A percentile compares a stretch with the other conserved stretches of the same genome.
These are phyloP conservation scores for Yarrowia phangngaensis DNA, from an alignment of 805 yeast species.

Conservation along the genomic window DNA sequence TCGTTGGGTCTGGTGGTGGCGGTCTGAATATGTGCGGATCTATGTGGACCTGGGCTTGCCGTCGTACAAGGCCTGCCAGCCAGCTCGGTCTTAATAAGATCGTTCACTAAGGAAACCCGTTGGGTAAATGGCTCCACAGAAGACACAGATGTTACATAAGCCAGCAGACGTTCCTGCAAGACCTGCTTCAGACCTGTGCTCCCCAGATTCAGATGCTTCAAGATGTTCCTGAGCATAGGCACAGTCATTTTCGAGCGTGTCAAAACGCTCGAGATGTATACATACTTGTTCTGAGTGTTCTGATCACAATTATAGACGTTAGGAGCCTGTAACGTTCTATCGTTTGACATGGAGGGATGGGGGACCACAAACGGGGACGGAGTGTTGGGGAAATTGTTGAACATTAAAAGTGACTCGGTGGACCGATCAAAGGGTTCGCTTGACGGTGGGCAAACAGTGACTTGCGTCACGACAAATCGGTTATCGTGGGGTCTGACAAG, in stretches of 20 bases:
- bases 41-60: no score
- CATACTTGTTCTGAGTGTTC: neutral
- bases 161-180: slow-evolving; percentile 51
- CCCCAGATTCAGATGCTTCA: slow-evolving; percentile 44
- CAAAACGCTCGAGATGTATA: neutral
- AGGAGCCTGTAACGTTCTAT: no score
- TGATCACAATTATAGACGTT: neutral
- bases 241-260: slow-evolving; percentile 32
- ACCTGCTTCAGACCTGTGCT: slow-evolving; percentile 59
- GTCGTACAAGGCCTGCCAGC: no score
- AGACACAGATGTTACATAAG: slow-evolving; percentile 39
- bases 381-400: neutral
- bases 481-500: slow-evolving; percentile 1
- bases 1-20: no score
- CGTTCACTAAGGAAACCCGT: neutral
- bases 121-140: neutral
- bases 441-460: neutral
- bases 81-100: slow-evolving; percentile 4
- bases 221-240: slow-evolving; percentile 35
- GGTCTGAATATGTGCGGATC: no score
- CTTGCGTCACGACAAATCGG: neutral
- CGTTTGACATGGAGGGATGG: neutral
- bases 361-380: slow-evolving; percentile 16
- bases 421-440: neutral
- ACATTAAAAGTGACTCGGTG: neutral